Evolutionary conservation across 2,329 filamentous ascomycete genomes (phyloP).

Genomic region (Ophiostoma quercus): DNA sequence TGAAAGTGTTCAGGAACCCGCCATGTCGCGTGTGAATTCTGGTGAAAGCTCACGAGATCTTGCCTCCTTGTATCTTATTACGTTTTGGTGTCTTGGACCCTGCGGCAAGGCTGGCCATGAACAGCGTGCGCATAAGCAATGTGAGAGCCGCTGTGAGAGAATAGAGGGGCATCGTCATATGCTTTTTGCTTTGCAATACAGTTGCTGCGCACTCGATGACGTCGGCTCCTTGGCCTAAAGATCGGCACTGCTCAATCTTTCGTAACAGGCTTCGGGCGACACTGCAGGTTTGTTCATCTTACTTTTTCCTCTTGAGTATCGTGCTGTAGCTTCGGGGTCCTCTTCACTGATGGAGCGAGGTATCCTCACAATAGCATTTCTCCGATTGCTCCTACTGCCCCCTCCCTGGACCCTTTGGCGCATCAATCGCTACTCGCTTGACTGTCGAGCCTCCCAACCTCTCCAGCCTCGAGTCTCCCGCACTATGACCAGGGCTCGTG

Average conservation of each 20-base stretch:
- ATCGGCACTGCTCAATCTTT: neutral
- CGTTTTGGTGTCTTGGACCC: neutral
- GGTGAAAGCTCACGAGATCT: constrained; percentile 2
- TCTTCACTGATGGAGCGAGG: neutral
- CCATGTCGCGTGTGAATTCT: neutral
- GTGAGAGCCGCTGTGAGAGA: neutral
- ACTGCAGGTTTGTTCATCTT: neutral
- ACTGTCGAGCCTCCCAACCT: neutral
- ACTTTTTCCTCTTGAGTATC: neutral
- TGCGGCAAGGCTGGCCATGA: neutral
- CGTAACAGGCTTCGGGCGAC: neutral
- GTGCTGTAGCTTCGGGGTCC: neutral
- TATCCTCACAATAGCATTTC: neutral
- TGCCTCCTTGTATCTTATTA: neutral
- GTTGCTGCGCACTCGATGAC: neutral
- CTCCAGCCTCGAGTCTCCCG: neutral
- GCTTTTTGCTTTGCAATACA: neutral
- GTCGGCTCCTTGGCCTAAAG: neutral
- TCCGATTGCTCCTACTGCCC: neutral
- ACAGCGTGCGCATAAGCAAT: neutral
- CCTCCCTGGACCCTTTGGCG: neutral
- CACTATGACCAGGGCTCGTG: neutral
- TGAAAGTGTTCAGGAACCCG: neutral
- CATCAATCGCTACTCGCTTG: neutral
- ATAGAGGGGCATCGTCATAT: neutral